Evolutionary conservation across 116 monocot genomes (phyloP), one percentile per base, ranked within the genome.

Genomic region (Phalaenopsis hybrid): DNA sequence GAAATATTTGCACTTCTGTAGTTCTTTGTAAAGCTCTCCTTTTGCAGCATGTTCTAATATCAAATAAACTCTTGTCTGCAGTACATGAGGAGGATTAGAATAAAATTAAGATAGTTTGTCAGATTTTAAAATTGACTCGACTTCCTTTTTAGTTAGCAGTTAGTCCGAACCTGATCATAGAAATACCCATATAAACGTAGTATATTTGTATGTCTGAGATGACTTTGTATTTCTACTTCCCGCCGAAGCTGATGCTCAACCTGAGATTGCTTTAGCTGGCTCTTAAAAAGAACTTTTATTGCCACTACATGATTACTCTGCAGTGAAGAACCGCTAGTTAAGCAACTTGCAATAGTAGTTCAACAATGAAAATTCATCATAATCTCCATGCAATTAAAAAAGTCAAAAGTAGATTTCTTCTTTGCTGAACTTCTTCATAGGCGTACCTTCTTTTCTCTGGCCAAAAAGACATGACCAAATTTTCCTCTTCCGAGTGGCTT

Each of bases 201-300:
- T 73, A 99, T 99, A 79, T 99, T 99, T 41, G 91, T 84, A 74
- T 99, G 95, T 17, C 99, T 82, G 15, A 99, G 92, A 83, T 99
- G 99, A 77, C 93, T 93, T 83, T 99, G 99, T 50, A 99, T 99
- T 82, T 99, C 99, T 12, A 99, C 99, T 80, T 99, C 99, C 72
- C 99, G 92, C 3, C 93, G 89, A 57, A 99, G 84, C 81, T 99
- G 99, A 70, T 95, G 99, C 86, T 95, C 99, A 20, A 95, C 99
- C 80, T 95, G 90, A 67, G 99, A 95, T 45, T 99, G 95, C 86
- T 95, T 99, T 44, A 99, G 83, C 82, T 99, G 99, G 87, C 87
- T 95, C 84, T 99, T 99, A 84, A 99, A 95, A 44, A 95, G 88
- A 79, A 99, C 95, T 86, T 99, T 99, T 44, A 99, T 80, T 57